Base-by-base conservation (phyloP, 2,329 filamentous ascomycete genomes). In the Dothideomycetes sp. region DNA sequence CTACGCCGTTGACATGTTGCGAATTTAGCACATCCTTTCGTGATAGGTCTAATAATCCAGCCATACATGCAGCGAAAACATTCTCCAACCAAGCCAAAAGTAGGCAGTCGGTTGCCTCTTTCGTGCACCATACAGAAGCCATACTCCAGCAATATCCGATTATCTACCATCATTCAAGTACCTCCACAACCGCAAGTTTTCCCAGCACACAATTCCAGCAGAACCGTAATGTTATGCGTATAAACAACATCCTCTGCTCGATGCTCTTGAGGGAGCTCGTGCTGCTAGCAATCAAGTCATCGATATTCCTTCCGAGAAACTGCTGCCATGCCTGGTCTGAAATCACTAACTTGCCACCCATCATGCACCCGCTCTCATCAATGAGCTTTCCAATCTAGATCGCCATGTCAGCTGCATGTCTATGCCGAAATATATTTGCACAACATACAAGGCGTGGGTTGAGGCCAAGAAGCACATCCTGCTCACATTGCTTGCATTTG, bases 341-440 rank as follows among this genome's bases (percentile, higher is more conserved):
- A 59, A 77, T 69, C 13, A 77, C 56, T 2, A 78, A 57, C 53
- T 75, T 76, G 0, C 68, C 69, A 2, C 63, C 53, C 1, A 56
- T 52, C 7, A 78, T 63, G 23, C 62, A 63, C 4, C 71, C 75
- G 0, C 74, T 79, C 53, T 80, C 76, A 45, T 80, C 67, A 34
- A 68, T 50, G 5, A 70, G 44, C 25, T 59, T 56, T 4, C 64
- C 64, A 19, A 70, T 50, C 61, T 64, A 28, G 4, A 29, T 4
- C 23, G 29, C 15, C 4, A 13, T 23, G 16, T 43, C 13, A 37
- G 28, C 15, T 15, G 9, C 4, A 13, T 11, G 19, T 9, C 7
- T 11, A 9, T n/a, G 5, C 18, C 8, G 10, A 5, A 11, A 7
- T 17, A 5, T 7, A 45, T 59, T 33, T n/a, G n/a, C n/a, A n/a